These are phyloP conservation scores for Brassica hybrid DNA, from an alignment of 441 rosid genomes.

Conservation along the genomic window DNA sequence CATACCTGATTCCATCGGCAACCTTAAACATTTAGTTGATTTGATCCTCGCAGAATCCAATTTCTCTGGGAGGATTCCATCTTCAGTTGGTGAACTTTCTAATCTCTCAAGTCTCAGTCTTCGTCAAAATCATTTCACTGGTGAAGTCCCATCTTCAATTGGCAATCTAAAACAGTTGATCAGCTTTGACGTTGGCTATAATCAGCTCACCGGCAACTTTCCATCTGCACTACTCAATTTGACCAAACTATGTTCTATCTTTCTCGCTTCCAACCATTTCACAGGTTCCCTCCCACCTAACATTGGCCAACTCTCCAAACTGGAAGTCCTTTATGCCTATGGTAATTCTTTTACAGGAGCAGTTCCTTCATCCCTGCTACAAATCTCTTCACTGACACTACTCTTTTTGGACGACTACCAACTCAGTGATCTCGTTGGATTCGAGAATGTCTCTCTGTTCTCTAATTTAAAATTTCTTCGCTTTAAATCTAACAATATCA, in stretches of 20 bases:
- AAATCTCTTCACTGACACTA: background rate
- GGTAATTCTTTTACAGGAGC: background rate
- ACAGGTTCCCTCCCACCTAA: no score
- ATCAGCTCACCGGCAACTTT: no score
- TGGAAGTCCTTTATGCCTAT: background rate
- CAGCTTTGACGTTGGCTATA: no score
- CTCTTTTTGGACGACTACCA: background rate
- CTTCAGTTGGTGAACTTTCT: background rate
- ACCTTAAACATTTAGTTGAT: background rate
- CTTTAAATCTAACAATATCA: no score
- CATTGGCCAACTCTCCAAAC: no score
- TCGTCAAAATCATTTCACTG: no score
- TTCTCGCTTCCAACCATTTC: no score
- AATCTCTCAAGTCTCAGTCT: background rate
- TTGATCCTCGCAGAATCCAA: background rate
- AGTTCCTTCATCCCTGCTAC: background rate
- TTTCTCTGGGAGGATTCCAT: background rate
- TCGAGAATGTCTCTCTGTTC: background rate
- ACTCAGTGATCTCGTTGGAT: background rate
- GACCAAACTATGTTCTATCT: no score
- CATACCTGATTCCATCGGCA: constrained; percentile 10
- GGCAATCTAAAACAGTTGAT: no score
- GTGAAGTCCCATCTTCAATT: no score
- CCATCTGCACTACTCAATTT: no score
- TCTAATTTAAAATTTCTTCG: no score